Evolutionary conservation across 768 basidiomycete genomes (phyloP), one percentile per base, ranked within the genome.

Genomic region (Kwoniella mangroviensis): DNA sequence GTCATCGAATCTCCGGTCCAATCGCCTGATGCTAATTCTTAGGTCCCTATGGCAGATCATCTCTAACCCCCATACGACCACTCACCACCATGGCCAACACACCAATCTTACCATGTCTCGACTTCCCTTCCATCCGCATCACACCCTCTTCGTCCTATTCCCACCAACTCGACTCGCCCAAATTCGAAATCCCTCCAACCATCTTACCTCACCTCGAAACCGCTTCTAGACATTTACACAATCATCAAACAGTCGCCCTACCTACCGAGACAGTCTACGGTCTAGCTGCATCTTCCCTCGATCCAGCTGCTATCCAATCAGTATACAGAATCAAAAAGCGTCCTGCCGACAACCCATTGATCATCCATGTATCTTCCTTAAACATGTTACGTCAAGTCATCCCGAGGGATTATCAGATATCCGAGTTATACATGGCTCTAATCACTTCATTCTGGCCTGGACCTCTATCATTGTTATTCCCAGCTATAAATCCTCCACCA

Each of bases 241-340:
- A 65, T 11, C 74, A 74, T 13, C 60, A 73, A 4, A 77, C 81
- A 1, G 82, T 98, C 65, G 95, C 90, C 0, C 92, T 99, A 80
- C 96, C 97, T 0, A 98, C 97, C 40, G 97, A 99, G 84, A 98
- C 97, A 0, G 97, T 99, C 12, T 99, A 98, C 83, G 97, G 97
- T 1, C 89, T 99, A n/a, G 97, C 92, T 34, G 97, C 94, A 0
- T 84, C 90, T 22, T 94, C 96, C 0, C 84, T 93, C 55, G 85
- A 75, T 53, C 75, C 77, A 0, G 49, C 65, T 1, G 93, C 95
- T 2, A 87, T 89, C 5, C 79, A 86, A 2, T 87, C 86, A 75
- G 94, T 99, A 76, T 99, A 94, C 83, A 82, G 87, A 19, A 91
- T 91, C 61, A 99, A 99, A 79, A 92, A 94, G 49, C 88, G 97